These are phyloP conservation scores for Lasiodiplodia gonubiensis DNA, from an alignment of 2,329 filamentous ascomycete species.

Conservation along the genomic window DNA sequence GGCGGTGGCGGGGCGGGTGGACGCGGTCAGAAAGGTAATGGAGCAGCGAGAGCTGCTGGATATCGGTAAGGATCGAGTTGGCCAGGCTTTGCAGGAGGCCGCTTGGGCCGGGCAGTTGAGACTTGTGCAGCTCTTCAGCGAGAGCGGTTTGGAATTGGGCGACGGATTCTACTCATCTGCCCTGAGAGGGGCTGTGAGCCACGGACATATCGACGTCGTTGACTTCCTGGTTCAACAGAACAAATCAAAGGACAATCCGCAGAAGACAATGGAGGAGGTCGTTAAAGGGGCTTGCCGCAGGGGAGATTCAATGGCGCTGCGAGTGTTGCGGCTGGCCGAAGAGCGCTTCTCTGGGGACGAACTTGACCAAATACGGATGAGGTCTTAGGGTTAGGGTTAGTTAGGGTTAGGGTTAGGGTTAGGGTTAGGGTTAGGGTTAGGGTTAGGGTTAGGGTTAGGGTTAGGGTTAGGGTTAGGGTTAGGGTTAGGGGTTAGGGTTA, in stretches of 20 bases:
- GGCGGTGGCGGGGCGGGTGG: not conserved
- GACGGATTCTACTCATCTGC: no score
- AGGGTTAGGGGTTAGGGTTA: no score
- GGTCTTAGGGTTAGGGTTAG: no score
- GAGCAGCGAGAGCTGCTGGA: not conserved
- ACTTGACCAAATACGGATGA: not conserved
- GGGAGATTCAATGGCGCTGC: not conserved
- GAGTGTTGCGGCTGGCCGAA: not conserved
- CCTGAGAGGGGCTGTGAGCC: not conserved
- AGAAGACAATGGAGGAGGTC: not conserved
- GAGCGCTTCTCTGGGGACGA: not conserved
- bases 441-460: no score
- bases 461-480: no score
- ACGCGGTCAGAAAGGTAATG: not conserved
- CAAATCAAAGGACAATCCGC: not conserved
- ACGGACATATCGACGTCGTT: not conserved
- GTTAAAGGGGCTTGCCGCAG: not conserved
- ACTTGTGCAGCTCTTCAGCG: no score
- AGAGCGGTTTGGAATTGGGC: no score
- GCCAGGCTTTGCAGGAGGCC: not conserved
- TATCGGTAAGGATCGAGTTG: not conserved
- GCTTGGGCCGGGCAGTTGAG: not conserved
- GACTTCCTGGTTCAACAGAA: not conserved
- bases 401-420: no score
- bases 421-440: no score